Conservation (phyloP, 1,139 yeast genomes). For the Saccharomyces hybrid region DNA sequence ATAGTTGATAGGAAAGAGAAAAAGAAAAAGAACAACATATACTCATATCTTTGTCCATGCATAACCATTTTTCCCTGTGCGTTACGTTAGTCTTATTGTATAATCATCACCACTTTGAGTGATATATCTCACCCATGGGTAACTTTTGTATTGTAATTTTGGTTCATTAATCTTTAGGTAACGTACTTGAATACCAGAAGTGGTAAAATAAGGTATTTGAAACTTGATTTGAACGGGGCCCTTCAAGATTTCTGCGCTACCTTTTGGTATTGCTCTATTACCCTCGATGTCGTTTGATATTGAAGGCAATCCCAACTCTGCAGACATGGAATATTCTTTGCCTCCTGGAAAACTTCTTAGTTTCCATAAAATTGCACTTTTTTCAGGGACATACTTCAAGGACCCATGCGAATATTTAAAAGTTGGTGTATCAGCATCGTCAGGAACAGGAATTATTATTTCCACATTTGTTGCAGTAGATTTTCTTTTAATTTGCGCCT, state of each 20-base stretch:
- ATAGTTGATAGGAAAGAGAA: not conserved
- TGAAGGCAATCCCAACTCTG: slow-evolving; percentile 87
- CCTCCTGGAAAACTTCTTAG: slow-evolving; percentile 93
- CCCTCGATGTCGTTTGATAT: slow-evolving; percentile 47
- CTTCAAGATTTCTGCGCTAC: slow-evolving; percentile 34
- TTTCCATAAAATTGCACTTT: slow-evolving; percentile 81
- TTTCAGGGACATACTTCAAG: slow-evolving; percentile 85
- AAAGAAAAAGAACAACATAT: not conserved
- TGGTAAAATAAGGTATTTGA: slow-evolving; percentile 95
- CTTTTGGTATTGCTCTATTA: slow-evolving; percentile 11
- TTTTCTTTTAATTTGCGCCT: slow-evolving; percentile 85
- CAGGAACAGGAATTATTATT: slow-evolving; percentile 86
- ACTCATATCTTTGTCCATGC: not conserved
- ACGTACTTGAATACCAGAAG: slow-evolving; percentile 93
- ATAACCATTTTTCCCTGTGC: not conserved
- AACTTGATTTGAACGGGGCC: slow-evolving; percentile 84
- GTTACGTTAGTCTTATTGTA: slow-evolving; percentile 52
- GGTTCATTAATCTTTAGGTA: slow-evolving; percentile 93
- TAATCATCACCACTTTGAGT: slow-evolving; percentile 93
- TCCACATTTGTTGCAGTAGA: slow-evolving; percentile 93
- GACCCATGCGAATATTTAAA: slow-evolving; percentile 79
- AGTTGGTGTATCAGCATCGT: slow-evolving; percentile 93
- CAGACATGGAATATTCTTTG: slow-evolving; percentile 82
- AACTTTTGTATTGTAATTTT: slow-evolving; percentile 85
- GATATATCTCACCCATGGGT: slow-evolving; percentile 96